A percentile compares a stretch with the other conserved stretches of the same genome.
Evolutionary conservation across 2,329 filamentous ascomycete species (phyloP).

Genomic region (Aspergillus tamarii): DNA sequence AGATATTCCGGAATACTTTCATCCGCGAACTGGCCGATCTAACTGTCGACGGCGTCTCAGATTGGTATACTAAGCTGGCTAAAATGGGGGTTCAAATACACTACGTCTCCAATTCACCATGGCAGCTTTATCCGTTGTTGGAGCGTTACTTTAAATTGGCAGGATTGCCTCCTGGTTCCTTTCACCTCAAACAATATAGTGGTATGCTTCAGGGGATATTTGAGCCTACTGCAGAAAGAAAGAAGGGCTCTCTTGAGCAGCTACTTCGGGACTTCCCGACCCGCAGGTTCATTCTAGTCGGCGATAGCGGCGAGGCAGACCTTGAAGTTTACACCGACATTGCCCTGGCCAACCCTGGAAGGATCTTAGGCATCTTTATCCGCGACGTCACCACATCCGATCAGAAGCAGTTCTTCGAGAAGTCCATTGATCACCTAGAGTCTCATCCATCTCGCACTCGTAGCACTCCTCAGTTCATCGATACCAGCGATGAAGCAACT

Average conservation of each 20-base stretch:
- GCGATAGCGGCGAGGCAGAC: slow-evolving; percentile 95
- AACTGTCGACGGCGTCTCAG: slow-evolving; percentile 80
- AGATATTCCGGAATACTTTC: slow-evolving; percentile 96
- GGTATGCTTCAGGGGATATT: slow-evolving; percentile 98
- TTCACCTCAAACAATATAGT: slow-evolving; percentile 94
- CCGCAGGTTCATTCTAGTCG: slow-evolving; percentile 85
- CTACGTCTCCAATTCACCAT: slow-evolving; percentile 98
- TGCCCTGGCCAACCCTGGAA: slow-evolving; percentile 79
- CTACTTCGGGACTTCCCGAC: slow-evolving; percentile 89
- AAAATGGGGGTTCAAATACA: slow-evolving; percentile 85
- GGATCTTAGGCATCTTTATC: slow-evolving; percentile 87
- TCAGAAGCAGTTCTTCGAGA: slow-evolving; percentile 76
- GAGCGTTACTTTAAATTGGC: slow-evolving; percentile 81
- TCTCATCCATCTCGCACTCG: slow-evolving; percentile 24
- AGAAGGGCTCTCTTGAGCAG: slow-evolving; percentile 82
- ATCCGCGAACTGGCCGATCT: slow-evolving; percentile 81
- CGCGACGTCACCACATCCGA: slow-evolving; percentile 88
- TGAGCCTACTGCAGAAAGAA: slow-evolving; percentile 92
- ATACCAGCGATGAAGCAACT: slow-evolving; percentile 30
- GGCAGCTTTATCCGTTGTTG: slow-evolving; percentile 92
- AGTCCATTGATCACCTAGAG: slow-evolving; percentile 50
- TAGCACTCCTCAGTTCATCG: slow-evolving; percentile 30
- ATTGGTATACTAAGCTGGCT: slow-evolving; percentile 83
- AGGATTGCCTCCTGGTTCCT: slow-evolving; percentile 81
- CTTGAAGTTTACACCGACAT: slow-evolving; percentile 96